Percentiles rank a stretch among this genome's conserved stretches.
phyloP scores from a whole-genome alignment of 2,329 filamentous ascomycete genomes.

The Verticillium albo-atrum region DNA sequence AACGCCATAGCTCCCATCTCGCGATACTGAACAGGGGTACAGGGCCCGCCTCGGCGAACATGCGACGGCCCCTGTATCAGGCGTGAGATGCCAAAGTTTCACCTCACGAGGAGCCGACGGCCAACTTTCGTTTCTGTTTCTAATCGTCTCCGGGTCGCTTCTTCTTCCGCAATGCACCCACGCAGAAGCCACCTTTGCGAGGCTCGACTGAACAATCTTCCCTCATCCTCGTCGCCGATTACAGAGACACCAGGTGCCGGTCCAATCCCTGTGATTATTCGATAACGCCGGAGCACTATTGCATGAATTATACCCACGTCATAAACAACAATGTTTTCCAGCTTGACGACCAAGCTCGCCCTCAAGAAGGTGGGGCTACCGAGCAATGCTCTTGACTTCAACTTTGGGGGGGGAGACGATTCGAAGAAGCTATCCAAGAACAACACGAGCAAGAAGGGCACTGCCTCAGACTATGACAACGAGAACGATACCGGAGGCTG shows the following conservation, averaged over 20 bases:
- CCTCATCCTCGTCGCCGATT: background rate
- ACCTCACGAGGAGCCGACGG: background rate
- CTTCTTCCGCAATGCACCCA: background rate
- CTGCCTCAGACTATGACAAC: constrained; percentile 16
- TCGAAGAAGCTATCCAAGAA: constrained; percentile 27
- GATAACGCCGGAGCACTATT: background rate
- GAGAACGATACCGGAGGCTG: constrained; percentile 24
- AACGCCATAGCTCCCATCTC: constrained; percentile 5
- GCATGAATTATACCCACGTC: background rate
- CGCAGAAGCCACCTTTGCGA: background rate
- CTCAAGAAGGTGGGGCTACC: constrained; percentile 52
- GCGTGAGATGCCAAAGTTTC: background rate
- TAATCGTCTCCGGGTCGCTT: background rate
- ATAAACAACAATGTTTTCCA: constrained; percentile 44
- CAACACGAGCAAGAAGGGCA: constrained; percentile 18
- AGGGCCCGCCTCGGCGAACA: constrained; percentile 9
- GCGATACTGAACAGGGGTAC: constrained; percentile 2
- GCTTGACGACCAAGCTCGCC: constrained; percentile 52
- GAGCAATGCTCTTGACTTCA: constrained; percentile 42
- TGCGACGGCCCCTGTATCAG: constrained; percentile 25
- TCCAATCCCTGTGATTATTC: background rate
- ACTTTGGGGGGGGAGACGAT: constrained; percentile 22
- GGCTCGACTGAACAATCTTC: background rate
- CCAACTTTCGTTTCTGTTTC: background rate
- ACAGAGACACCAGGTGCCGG: background rate